Base-by-base conservation (phyloP, 2,329 filamentous ascomycete species). In the Cercospora berteroae region DNA sequence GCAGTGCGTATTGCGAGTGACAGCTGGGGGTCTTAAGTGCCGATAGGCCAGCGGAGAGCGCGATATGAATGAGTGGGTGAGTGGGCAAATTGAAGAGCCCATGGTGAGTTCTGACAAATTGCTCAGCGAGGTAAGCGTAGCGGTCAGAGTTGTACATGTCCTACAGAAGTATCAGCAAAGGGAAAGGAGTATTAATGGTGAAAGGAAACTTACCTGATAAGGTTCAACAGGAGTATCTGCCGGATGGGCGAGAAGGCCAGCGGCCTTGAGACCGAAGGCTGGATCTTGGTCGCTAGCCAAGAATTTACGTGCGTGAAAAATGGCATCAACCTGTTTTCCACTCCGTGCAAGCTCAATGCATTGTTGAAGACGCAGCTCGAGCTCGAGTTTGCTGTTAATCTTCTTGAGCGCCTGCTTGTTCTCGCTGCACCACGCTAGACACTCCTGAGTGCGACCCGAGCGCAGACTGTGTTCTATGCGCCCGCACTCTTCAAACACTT, bases 11-110 rank as follows among this genome's bases (percentile, higher is more conserved):
- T 23, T 83, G 82, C 1, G 90, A 90, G 81, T 98, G 94, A 78
- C 95, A 99, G 16, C 93, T 89, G 0, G 95, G 95, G 0, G 95
- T 98, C 80, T 99, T 99, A 72, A 99, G 89, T 1, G 95, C 94
- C 0, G 94, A 97, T 9, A 99, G 86, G 7, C 95, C 95, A 0
- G 94, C 93, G 0, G 90, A 93, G 9, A 99, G 87, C 12, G 95
- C 95, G 69, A 96, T 90, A 80, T 98, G 93, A 27, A 99, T 87
- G 18, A 97, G 87, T 0, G 95, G 94, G 20, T 90, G 88, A 1
- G 90, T 85, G 0, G 95, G 94, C 0, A 99, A 87, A 16, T 89
- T 89, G 70, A 97, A 89, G 4, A 99, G 88, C 55, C 85, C 88
- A 82, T 97, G 93, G 81, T 98, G 93, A 1, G 94, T 96, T 69